These are phyloP conservation scores for rapeseed (Brassica napus) DNA, from an alignment of 345 rosid genomes.

Conservation along the genomic window DNA sequence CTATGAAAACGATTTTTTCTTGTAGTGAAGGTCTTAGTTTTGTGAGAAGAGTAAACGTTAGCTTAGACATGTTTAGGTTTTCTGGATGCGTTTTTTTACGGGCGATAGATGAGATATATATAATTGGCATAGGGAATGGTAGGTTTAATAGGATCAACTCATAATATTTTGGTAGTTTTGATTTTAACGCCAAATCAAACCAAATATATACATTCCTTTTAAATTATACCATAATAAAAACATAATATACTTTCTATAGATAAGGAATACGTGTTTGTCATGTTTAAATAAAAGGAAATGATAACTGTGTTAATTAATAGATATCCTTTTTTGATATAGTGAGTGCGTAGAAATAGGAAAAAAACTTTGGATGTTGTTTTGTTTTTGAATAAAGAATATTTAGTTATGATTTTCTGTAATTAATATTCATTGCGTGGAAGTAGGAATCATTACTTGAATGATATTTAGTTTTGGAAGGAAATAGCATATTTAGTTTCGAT, in stretches of 20 bases:
- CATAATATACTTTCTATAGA: no score
- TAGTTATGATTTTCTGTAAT: not conserved
- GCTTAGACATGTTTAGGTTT: not conserved
- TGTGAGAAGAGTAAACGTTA: not conserved
- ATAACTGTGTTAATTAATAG: no score
- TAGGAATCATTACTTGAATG: not conserved
- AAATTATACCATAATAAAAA: no score
- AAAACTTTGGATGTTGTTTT: not conserved
- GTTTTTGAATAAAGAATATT: no score
- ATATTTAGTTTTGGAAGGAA: not conserved
- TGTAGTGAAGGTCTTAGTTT: not conserved
- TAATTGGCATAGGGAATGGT: not conserved
- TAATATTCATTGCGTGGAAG: not conserved
- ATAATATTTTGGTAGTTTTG: not conserved
- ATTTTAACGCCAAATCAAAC: no score
- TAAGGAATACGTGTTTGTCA: no score
- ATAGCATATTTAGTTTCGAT: no score
- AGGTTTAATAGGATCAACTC: not conserved
- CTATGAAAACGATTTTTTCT: no score
- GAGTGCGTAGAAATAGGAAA: not conserved
- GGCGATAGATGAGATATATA: no score
- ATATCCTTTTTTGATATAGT: conserved; percentile 5
- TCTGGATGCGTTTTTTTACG: no score
- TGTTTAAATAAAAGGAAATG: no score
- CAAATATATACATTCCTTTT: not conserved